These are phyloP conservation scores for Beauveria varroae DNA, from an alignment of 2,329 filamentous ascomycete genomes.

Conservation along the genomic window DNA sequence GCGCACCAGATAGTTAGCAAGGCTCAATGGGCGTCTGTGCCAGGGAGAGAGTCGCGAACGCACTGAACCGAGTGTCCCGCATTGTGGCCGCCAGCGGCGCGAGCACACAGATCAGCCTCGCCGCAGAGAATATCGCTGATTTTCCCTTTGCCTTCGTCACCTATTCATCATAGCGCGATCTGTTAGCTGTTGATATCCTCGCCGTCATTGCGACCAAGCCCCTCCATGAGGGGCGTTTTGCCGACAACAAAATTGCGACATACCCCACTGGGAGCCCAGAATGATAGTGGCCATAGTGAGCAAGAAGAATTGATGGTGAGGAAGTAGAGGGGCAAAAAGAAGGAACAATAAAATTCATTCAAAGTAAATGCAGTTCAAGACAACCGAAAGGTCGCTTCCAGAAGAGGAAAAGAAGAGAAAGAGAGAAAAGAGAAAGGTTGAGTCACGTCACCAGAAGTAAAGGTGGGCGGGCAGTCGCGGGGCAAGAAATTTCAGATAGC, in stretches of 20 bases:
- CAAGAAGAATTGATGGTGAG: neutral
- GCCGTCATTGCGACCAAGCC: neutral
- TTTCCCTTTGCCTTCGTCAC: slow-evolving; percentile 20
- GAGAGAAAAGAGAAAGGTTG: neutral
- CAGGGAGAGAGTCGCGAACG: slow-evolving; percentile 12
- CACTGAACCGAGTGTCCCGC: slow-evolving; percentile 16
- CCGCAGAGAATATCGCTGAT: slow-evolving; percentile 28
- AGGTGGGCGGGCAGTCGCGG: neutral
- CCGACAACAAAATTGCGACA: slow-evolving; percentile 13
- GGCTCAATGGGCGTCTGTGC: neutral
- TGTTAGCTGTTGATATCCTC: neutral
- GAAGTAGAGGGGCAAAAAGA: neutral
- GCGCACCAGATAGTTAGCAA: slow-evolving; percentile 3
- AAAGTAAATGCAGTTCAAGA: neutral
- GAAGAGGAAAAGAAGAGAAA: slow-evolving; percentile 11
- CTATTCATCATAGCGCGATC: neutral
- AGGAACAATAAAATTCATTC: neutral
- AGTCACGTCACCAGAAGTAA: neutral
- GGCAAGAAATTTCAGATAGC: neutral
- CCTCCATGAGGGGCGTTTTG: neutral
- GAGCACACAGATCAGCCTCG: slow-evolving; percentile 25
- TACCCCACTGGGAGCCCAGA: slow-evolving; percentile 33
- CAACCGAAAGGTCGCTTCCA: neutral
- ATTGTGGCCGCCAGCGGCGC: slow-evolving; percentile 22
- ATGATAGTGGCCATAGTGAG: slow-evolving; percentile 23